Evolutionary conservation across 345 rosid genomes (phyloP).

Genomic region (Linum tenue): DNA sequence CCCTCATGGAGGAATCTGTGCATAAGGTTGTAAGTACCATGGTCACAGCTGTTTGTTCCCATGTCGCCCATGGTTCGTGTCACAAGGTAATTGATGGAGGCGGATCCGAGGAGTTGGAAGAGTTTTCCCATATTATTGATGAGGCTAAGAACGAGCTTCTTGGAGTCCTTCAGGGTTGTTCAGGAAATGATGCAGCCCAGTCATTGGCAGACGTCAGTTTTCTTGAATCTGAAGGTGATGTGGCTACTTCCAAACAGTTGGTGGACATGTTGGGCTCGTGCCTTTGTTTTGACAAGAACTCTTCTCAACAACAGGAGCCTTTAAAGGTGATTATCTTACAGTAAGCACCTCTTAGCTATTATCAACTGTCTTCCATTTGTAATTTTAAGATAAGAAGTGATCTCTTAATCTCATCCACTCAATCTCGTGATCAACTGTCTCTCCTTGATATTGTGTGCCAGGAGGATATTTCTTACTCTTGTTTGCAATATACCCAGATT

Average conservation of each 20-base stretch:
- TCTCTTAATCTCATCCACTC: not conserved
- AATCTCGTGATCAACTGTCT: not conserved
- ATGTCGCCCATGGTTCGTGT: constrained; percentile 33
- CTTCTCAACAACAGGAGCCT: constrained; percentile 34
- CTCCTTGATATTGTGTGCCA: not conserved
- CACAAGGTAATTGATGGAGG: constrained; percentile 30
- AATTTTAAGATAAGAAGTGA: no score
- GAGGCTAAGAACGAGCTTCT: constrained; percentile 51
- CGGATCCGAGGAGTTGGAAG: constrained; percentile 35
- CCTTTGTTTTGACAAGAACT: constrained; percentile 35
- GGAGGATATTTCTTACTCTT: not conserved
- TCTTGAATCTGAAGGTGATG: constrained; percentile 45
- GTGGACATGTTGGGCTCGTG: constrained; percentile 46
- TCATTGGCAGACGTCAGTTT: constrained; percentile 29
- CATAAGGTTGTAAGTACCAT: constrained; percentile 44
- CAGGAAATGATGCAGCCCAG: constrained; percentile 35
- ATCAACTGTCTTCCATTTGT: not conserved
- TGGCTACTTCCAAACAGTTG: constrained; percentile 55
- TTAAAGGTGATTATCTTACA: constrained; percentile 41
- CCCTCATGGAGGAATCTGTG: constrained; percentile 35
- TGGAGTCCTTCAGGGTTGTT: constrained; percentile 32
- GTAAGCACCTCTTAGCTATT: not conserved
- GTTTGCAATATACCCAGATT: not conserved
- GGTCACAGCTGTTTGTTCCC: constrained; percentile 50
- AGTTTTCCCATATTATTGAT: constrained; percentile 30